Base-by-base conservation (phyloP, 164 flowering plant species). In the Paratinospora sagittata region DNA sequence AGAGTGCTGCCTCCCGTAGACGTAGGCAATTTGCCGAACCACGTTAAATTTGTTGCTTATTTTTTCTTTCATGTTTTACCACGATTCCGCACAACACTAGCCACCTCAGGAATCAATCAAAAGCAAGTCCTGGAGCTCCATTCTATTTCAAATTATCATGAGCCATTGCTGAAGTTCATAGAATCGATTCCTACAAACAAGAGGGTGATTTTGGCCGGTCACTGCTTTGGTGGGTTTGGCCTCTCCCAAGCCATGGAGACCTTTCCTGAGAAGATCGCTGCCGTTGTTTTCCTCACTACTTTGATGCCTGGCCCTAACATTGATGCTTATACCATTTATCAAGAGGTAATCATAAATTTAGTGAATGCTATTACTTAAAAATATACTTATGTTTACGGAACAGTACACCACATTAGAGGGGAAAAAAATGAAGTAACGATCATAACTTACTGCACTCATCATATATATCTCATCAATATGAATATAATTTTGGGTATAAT, bases 151-250 rank as follows among this genome's bases (percentile, higher is more conserved):
- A 77, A 78, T 27, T 81, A 76, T 65, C 27, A 21, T 13, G n/a
- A 65, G 61, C 84, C 81, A 7, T 62, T 81, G 71, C 47, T 78
- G 21, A 70, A 72, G 36, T 47, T 76, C 67, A 65, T 81, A 79
- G 76, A 65, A 0, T 37, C 75, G 0, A 17, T 78, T 19, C 72
- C 80, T 12, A 7, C 63, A 12, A 67, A 69, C 26, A 73, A 78
- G 61, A 74, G 72, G 63, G 82, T 81, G 17, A 68, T 81, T 17
- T 67, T 81, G 19, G 82, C 77, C 9, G 84, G 82, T 1, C 84
- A 81, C 66, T 74, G 84, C 61, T 57, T 72, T 24, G 84, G 84
- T 0, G 81, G 81, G 1, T 0, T 81, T 10, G 62, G 21, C 64
- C 0, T 81, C 11, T 55, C 77, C 8, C 37, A 69, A 4, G 81